A percentile compares a stretch with the other conserved stretches of the same genome.
Conservation (phyloP, 2,329 filamentous ascomycete species). For the Pseudogymnoascus sp. region DNA sequence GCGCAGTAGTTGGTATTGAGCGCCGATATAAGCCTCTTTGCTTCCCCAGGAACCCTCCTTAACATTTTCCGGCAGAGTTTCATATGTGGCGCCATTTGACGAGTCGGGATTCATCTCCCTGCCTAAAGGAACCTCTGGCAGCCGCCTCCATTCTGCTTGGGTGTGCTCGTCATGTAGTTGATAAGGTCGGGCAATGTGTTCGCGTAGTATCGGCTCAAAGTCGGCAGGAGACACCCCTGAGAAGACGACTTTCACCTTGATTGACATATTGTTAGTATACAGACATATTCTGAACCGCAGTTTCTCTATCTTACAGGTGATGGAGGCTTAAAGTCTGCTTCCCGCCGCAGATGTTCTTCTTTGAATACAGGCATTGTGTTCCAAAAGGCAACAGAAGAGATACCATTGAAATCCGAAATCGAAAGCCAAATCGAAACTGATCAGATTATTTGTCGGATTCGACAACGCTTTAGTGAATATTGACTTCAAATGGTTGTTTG, state of each 20-base stretch:
- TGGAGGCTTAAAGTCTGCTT: neutral
- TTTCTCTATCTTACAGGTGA: neutral
- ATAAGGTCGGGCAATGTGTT: neutral
- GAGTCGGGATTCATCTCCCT: conserved; percentile 41
- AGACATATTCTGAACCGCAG: neutral
- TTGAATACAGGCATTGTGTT: neutral
- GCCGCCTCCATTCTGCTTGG: conserved; percentile 27
- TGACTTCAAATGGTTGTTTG: neutral
- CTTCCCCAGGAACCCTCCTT: conserved; percentile 49
- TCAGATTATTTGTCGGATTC: neutral
- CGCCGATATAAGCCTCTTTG: conserved; percentile 58
- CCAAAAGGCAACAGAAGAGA: neutral
- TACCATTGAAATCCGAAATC: neutral
- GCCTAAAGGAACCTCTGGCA: conserved; percentile 47
- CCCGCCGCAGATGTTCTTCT: neutral
- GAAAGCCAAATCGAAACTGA: neutral
- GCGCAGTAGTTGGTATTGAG: conserved; percentile 67
- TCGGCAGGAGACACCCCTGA: neutral
- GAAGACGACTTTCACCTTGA: neutral
- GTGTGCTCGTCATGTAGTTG: neutral
- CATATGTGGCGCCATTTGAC: neutral
- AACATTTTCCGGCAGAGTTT: conserved; percentile 41
- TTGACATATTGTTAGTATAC: neutral
- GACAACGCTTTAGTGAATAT: neutral
- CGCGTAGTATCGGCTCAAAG: conserved; percentile 5